A percentile compares a stretch with the other conserved stretches of the same genome.
These are phyloP conservation scores for Malus hybrid DNA, from an alignment of 331 rosid species.

Conservation along the genomic window DNA sequence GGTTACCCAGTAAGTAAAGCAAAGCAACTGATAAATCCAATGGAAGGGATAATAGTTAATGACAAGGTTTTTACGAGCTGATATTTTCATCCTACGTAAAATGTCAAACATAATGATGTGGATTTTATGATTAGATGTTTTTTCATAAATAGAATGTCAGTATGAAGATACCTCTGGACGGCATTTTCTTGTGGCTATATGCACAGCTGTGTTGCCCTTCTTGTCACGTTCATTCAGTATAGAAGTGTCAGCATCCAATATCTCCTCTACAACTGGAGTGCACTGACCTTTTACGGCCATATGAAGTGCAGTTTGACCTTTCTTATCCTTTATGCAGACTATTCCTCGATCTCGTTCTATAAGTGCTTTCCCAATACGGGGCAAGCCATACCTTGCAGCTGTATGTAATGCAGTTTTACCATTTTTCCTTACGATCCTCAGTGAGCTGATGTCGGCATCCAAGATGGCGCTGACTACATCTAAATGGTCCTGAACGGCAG, in stretches of 20 bases:
- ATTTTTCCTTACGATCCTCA: slow-evolving; percentile 73
- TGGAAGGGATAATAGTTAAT: background rate
- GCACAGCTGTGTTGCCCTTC: slow-evolving; percentile 89
- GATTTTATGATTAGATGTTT: background rate
- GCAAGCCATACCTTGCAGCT: slow-evolving; percentile 69
- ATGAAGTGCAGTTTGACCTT: slow-evolving; percentile 92
- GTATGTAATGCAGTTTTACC: slow-evolving; percentile 88
- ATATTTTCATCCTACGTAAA: background rate
- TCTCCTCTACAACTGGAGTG: slow-evolving; percentile 61
- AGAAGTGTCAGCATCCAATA: slow-evolving; percentile 46
- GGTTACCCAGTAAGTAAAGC: background rate
- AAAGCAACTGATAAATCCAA: background rate
- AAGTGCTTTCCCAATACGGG: slow-evolving; percentile 52
- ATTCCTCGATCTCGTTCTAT: slow-evolving; percentile 60
- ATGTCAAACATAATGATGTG: background rate
- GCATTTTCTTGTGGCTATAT: slow-evolving; percentile 87
- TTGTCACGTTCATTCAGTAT: slow-evolving; percentile 80
- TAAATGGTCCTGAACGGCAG: slow-evolving; percentile 70
- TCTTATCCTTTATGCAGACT: slow-evolving; percentile 75
- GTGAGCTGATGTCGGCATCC: slow-evolving; percentile 58
- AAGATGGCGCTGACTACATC: slow-evolving; percentile 79
- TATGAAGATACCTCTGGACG: slow-evolving; percentile 65
- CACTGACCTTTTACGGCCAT: slow-evolving; percentile 94
- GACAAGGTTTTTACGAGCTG: background rate
- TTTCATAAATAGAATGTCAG: background rate